A percentile compares a stretch with the other conserved stretches of the same genome.
Evolutionary conservation across 306 rosid genomes (phyloP).

Genomic region (Lathyrus aphaca): DNA sequence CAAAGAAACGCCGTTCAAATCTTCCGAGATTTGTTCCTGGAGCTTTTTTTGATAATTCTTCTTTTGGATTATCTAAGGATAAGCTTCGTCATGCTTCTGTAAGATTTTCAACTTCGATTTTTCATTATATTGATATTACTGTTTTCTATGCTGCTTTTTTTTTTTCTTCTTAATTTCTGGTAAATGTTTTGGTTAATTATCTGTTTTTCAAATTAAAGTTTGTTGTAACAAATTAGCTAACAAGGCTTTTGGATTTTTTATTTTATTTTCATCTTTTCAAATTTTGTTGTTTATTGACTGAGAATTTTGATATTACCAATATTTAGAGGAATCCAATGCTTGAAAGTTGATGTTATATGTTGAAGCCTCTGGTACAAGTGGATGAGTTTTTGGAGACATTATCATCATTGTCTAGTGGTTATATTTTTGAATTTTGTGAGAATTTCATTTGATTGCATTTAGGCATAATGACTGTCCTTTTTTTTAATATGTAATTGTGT

Average conservation of each 20-base stretch:
- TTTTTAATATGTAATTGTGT: conserved; percentile 20
- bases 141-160: not conserved
- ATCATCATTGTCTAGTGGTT: no score
- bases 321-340: conserved; percentile 10
- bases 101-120: conserved; percentile 40
- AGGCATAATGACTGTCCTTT: not conserved
- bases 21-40: conserved; percentile 45
- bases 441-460: conserved; percentile 19
- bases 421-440: no score
- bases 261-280: no score
- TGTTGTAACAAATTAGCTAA: not conserved
- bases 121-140: not conserved
- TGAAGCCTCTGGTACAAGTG: conserved; percentile 15
- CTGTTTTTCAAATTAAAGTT: conserved; percentile 7
- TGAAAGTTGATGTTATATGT: conserved; percentile 24
- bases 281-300: not conserved
- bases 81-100: conserved; percentile 50
- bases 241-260: not conserved
- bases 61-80: conserved; percentile 47
- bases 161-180: not conserved
- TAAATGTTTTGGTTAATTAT: not conserved
- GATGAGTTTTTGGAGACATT: conserved; percentile 28
- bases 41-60: conserved; percentile 62
- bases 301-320: conserved; percentile 7
- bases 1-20: conserved; percentile 41